Percentiles rank a stretch among this genome's conserved stretches.
These are phyloP conservation scores for Pneumocystis carinii DNA, from an alignment of 1,139 yeast genomes.

Conservation along the genomic window DNA sequence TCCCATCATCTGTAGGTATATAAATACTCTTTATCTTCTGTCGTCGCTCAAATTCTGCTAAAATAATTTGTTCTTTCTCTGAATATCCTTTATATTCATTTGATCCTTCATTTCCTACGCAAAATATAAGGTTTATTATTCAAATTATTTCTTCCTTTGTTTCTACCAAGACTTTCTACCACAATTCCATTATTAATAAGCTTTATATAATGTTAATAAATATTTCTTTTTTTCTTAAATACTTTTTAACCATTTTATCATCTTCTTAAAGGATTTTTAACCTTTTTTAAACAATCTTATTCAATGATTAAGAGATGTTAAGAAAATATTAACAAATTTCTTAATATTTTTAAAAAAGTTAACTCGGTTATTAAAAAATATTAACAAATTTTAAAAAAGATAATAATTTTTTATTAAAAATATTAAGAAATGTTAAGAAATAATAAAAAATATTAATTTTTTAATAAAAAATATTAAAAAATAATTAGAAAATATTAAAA, in stretches of 20 bases:
- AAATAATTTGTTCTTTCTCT: background rate
- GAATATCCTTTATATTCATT: background rate
- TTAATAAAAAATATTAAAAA: no score
- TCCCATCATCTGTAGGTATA: constrained; percentile 52
- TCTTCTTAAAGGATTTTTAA: background rate
- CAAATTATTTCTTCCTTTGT: background rate
- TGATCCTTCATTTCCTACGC: background rate
- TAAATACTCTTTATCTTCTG: constrained; percentile 12
- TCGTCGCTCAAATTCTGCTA: background rate
- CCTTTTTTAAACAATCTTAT: background rate
- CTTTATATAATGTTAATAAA: background rate
- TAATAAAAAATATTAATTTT: no score
- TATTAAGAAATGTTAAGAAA: no score
- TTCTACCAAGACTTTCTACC: background rate
- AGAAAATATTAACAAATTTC: background rate
- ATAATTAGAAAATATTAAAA: no score
- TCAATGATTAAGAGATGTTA: background rate
- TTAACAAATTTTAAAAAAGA: no score
- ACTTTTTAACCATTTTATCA: background rate
- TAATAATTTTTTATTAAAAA: no score
- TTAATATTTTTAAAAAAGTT: no score
- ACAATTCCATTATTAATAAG: background rate
- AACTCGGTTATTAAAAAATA: no score
- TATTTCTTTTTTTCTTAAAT: background rate
- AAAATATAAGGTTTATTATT: background rate